phyloP scores from a whole-genome alignment of 352 stramenopile genomes.

The Phytopythium litorale region DNA sequence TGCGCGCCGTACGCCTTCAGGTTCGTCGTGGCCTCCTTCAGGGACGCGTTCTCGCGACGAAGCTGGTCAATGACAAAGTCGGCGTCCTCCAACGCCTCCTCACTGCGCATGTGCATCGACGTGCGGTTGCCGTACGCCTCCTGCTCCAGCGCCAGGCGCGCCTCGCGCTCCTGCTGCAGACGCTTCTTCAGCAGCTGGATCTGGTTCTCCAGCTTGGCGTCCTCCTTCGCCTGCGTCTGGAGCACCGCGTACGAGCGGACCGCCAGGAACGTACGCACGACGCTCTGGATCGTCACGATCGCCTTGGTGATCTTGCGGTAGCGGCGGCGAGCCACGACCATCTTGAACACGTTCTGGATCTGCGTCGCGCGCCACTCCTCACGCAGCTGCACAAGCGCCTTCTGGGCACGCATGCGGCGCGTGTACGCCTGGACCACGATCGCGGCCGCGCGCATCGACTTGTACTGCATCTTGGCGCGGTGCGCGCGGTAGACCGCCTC shows the following conservation, averaged over 20 bases:
- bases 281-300: constrained; percentile 73
- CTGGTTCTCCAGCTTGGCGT: constrained; percentile 96
- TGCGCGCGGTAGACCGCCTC: constrained; percentile 58
- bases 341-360: constrained; percentile 86
- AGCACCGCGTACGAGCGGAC: constrained; percentile 69
- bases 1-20: constrained; percentile 80
- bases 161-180: constrained; percentile 88
- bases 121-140: constrained; percentile 58
- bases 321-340: constrained; percentile 57
- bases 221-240: constrained; percentile 88
- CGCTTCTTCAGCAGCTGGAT: constrained; percentile 91
- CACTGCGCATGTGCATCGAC: constrained; percentile 77
- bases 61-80: constrained; percentile 85
- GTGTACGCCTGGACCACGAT: constrained; percentile 66
- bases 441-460: constrained; percentile 51
- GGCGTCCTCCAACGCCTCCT: constrained; percentile 74
- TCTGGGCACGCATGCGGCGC: constrained; percentile 56
- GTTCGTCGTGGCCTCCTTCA: constrained; percentile 85
- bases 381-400: constrained; percentile 54
- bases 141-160: constrained; percentile 79
- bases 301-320: constrained; percentile 69
- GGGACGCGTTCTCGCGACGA: constrained; percentile 65
- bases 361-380: constrained; percentile 68
- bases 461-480: constrained; percentile 41
- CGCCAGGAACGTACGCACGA: constrained; percentile 81